Conservation (phyloP, 176 grass and related monocot genomes). For the Avena eriantha region DNA sequence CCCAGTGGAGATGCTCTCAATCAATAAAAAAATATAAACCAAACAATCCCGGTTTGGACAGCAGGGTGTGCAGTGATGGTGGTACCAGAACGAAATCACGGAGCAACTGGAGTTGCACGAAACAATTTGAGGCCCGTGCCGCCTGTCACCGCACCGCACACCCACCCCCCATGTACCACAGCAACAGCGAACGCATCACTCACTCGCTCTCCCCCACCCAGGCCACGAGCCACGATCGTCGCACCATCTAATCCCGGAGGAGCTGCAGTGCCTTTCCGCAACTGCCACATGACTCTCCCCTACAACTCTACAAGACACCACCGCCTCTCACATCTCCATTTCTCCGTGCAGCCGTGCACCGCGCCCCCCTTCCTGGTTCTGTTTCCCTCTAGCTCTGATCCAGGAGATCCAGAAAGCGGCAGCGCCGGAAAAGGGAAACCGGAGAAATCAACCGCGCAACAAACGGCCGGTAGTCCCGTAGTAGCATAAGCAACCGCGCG, state of each 20-base stretch:
- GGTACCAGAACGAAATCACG: not conserved
- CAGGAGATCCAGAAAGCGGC: constrained; percentile 8
- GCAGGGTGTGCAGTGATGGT: not conserved
- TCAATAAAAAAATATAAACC: not conserved
- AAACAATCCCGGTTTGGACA: not conserved
- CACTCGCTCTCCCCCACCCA: not conserved
- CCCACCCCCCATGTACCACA: constrained; percentile 15
- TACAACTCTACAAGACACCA: not conserved
- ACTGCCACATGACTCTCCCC: constrained; percentile 51
- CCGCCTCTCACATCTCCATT: not conserved
- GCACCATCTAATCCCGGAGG: not conserved
- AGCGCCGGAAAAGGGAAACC: not conserved
- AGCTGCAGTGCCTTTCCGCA: constrained; percentile 38
- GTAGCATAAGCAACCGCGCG: not conserved
- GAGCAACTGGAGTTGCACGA: not conserved
- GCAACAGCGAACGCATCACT: not conserved
- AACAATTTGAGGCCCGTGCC: not conserved
- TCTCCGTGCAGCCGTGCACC: constrained; percentile 35
- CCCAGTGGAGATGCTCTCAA: too few species aligned
- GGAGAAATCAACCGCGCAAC: not conserved
- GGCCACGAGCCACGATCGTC: not conserved
- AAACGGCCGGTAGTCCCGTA: not conserved
- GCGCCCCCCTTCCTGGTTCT: not conserved
- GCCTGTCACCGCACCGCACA: not conserved
- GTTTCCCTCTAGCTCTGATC: not conserved